Evolutionary conservation across 2,329 filamentous ascomycete genomes (phyloP).

Genomic region (Fulvia fulva): DNA sequence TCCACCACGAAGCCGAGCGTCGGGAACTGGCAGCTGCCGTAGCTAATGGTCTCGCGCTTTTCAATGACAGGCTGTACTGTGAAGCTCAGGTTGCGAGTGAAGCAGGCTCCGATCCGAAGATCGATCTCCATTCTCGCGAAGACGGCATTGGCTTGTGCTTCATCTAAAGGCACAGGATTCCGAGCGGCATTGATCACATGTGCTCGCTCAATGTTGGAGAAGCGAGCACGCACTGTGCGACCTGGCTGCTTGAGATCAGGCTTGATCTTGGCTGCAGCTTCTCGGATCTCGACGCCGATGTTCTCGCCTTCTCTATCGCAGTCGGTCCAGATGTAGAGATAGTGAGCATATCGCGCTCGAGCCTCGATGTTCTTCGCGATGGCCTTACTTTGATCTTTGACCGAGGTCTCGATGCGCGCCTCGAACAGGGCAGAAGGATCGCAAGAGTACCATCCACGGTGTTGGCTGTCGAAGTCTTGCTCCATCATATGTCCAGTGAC

Average conservation of each 20-base stretch:
- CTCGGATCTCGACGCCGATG: constrained; percentile 86
- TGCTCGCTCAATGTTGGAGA: constrained; percentile 94
- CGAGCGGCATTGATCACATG: constrained; percentile 83
- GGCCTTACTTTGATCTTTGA: constrained; percentile 69
- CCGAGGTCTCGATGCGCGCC: constrained; percentile 65
- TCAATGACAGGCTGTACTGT: constrained; percentile 76
- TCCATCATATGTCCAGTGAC: constrained; percentile 83
- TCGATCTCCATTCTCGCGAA: constrained; percentile 87
- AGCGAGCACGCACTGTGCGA: constrained; percentile 78
- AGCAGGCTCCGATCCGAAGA: constrained; percentile 84
- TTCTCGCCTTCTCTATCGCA: constrained; percentile 97
- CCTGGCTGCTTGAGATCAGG: constrained; percentile 50
- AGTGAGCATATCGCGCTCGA: constrained; percentile 68
- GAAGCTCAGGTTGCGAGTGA: constrained; percentile 82
- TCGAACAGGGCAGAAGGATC: constrained; percentile 76
- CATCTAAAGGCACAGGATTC: constrained; percentile 72
- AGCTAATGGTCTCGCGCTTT: constrained; percentile 51
- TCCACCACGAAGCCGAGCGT: constrained; percentile 97
- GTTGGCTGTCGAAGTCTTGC: constrained; percentile 70
- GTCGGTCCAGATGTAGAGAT: constrained; percentile 96
- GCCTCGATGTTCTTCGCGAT: constrained; percentile 82
- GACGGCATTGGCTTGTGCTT: constrained; percentile 82
- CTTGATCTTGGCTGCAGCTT: constrained; percentile 73
- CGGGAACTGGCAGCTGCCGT: constrained; percentile 83
- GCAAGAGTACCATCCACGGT: constrained; percentile 76